Evolutionary conservation across 1,284 basidiomycete genomes (phyloP).

Genomic region (Tausonia pullulans): DNA sequence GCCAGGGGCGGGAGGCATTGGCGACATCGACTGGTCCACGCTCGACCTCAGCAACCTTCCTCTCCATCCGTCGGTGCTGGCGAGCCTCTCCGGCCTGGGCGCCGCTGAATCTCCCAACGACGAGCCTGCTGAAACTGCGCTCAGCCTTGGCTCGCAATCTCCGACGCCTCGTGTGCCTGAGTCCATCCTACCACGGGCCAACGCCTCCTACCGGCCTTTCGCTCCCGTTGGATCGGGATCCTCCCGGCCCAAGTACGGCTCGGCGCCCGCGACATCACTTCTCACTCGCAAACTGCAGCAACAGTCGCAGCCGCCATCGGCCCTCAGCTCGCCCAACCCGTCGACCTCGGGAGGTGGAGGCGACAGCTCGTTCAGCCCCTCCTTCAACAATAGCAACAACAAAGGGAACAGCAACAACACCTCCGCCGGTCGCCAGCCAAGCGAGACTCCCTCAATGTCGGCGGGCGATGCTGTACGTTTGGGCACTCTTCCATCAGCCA

Average conservation of each 20-base stretch:
- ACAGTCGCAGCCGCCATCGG: no score
- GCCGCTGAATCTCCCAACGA: not conserved
- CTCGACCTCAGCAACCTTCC: slow-evolving; percentile 8
- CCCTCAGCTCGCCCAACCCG: not conserved
- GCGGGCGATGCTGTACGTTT: not conserved
- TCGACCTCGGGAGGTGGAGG: not conserved
- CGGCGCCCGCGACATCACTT: not conserved
- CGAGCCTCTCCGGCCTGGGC: slow-evolving; percentile 1
- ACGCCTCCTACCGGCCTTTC: not conserved
- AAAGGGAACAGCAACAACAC: not conserved
- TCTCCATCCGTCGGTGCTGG: slow-evolving; percentile 7
- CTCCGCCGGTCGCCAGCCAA: not conserved
- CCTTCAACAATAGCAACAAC: no score
- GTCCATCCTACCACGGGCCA: not conserved
- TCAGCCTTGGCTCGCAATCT: not conserved
- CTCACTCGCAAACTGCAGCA: not conserved
- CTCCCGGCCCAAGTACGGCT: not conserved
- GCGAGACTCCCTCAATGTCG: not conserved
- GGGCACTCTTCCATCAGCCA: no score
- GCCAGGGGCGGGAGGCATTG: not conserved
- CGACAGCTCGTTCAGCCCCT: not conserved
- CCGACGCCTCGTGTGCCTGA: no score
- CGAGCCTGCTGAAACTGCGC: not conserved
- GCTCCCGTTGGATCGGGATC: not conserved
- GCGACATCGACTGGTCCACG: not conserved